Percentiles rank a stretch among this genome's conserved stretches.
phyloP scores from a whole-genome alignment of 2,329 filamentous ascomycete genomes.

The Hypomyces rosellus region DNA sequence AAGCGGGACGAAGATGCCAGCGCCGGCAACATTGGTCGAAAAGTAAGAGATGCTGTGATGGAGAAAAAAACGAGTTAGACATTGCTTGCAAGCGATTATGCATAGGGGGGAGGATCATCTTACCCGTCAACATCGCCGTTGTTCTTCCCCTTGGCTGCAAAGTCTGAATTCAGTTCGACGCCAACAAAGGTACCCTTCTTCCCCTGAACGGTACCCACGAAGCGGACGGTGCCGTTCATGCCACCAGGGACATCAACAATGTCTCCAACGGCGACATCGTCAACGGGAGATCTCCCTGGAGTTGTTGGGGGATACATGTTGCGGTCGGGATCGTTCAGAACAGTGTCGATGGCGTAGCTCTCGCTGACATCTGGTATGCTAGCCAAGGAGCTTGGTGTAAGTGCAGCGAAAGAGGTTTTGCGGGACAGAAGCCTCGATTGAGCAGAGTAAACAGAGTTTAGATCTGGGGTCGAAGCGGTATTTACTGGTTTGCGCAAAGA shows the following conservation, averaged over 20 bases:
- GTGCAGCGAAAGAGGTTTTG: constrained; percentile 65
- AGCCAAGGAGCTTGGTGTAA: constrained; percentile 58
- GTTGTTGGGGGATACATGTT: constrained; percentile 47
- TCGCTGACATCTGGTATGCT: constrained; percentile 61
- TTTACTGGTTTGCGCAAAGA: constrained; percentile 39
- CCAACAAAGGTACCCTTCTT: constrained; percentile 91
- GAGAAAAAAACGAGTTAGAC: neutral
- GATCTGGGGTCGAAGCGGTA: constrained; percentile 53
- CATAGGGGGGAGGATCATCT: constrained; percentile 21
- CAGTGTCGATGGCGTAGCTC: constrained; percentile 54
- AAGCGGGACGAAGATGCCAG: constrained; percentile 89
- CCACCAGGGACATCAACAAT: constrained; percentile 85
- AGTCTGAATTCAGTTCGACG: constrained; percentile 79
- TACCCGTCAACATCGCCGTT: constrained; percentile 94
- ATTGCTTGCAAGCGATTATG: neutral
- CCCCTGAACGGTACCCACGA: constrained; percentile 77
- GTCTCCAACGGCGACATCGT: constrained; percentile 67
- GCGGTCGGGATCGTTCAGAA: constrained; percentile 30
- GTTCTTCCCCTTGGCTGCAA: constrained; percentile 83
- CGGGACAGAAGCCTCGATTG: constrained; percentile 53
- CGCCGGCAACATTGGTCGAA: constrained; percentile 65
- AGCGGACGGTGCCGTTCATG: constrained; percentile 86
- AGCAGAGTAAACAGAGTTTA: constrained; percentile 45
- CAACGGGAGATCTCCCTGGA: constrained; percentile 44
- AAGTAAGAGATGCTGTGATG: constrained; percentile 65